Conservation (phyloP, 495 filamentous ascomycete species). For the Cercophora samala region DNA sequence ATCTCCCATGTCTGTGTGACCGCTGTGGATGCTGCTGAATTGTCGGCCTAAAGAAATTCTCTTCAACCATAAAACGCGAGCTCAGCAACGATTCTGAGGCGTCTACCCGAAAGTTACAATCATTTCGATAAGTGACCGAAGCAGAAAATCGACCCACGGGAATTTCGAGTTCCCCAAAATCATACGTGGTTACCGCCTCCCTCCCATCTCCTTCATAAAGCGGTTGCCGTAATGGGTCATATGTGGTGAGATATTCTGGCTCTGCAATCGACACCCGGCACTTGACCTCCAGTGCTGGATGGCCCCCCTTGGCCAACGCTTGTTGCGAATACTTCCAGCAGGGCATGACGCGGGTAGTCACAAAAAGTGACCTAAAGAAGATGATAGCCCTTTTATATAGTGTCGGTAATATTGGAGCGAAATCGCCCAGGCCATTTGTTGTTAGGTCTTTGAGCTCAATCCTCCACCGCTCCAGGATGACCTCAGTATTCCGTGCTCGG, state of each 20-base stretch:
- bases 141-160: slow-evolving; percentile 81
- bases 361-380: slow-evolving; percentile 88
- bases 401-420: slow-evolving; percentile 70
- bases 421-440: slow-evolving; percentile 52
- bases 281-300: slow-evolving; percentile 65
- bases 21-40: slow-evolving; percentile 40
- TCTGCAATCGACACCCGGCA: slow-evolving; percentile 71
- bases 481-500: slow-evolving; percentile 52
- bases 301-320: slow-evolving; percentile 61
- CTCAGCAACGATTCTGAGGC: slow-evolving; percentile 87
- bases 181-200: slow-evolving; percentile 69
- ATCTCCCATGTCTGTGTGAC: slow-evolving; percentile 30
- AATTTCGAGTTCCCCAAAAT: slow-evolving; percentile 75
- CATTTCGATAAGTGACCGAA: slow-evolving; percentile 76
- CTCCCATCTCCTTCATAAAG: slow-evolving; percentile 57
- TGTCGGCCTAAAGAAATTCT: slow-evolving; percentile 79
- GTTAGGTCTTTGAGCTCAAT: slow-evolving; percentile 65
- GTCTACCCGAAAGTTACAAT: slow-evolving; percentile 87
- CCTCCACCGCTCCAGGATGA: slow-evolving; percentile 88
- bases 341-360: slow-evolving; percentile 76
- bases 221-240: slow-evolving; percentile 68
- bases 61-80: slow-evolving; percentile 86
- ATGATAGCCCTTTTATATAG: slow-evolving; percentile 96
- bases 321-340: slow-evolving; percentile 80
- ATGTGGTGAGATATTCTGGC: slow-evolving; percentile 41